phyloP scores from a whole-genome alignment of 129 eudicot genomes.

The Artemisia argyi region DNA sequence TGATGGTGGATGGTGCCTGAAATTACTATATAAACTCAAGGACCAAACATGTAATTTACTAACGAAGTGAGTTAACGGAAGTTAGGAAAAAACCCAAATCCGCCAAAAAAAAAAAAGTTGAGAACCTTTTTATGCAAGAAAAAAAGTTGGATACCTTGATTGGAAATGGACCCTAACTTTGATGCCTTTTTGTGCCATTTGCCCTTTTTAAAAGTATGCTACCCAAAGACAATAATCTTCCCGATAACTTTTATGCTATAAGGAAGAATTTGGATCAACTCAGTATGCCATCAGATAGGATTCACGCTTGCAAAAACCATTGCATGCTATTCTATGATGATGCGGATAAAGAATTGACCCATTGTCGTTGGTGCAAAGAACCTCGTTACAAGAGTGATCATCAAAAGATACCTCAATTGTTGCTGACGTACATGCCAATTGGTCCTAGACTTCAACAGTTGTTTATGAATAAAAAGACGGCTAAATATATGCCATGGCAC shows the following conservation, averaged over 20 bases:
- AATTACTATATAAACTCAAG: too few relatives aligned
- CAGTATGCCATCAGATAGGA: not conserved
- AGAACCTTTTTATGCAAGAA: too few relatives aligned
- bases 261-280: not conserved
- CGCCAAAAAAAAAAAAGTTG: too few relatives aligned
- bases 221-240: not conserved
- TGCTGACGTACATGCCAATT: not conserved
- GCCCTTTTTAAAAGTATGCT: not conserved
- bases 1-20: too few relatives aligned
- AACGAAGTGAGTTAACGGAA: too few relatives aligned
- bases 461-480: not conserved
- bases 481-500: not conserved
- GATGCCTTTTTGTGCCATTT: too few relatives aligned
- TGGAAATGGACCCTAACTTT: too few relatives aligned
- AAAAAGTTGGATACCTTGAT: too few relatives aligned
- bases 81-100: too few relatives aligned
- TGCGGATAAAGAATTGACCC: not conserved
- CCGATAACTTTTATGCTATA: not conserved
- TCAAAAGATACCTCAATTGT: not conserved
- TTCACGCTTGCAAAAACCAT: not conserved
- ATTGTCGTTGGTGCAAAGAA: not conserved
- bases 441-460: not conserved
- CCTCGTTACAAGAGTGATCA: not conserved
- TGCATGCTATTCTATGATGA: not conserved
- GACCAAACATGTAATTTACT: too few relatives aligned